Evolutionary conservation across 305 asterid species (phyloP).

Genomic region (Stenogyne calaminthoides): DNA sequence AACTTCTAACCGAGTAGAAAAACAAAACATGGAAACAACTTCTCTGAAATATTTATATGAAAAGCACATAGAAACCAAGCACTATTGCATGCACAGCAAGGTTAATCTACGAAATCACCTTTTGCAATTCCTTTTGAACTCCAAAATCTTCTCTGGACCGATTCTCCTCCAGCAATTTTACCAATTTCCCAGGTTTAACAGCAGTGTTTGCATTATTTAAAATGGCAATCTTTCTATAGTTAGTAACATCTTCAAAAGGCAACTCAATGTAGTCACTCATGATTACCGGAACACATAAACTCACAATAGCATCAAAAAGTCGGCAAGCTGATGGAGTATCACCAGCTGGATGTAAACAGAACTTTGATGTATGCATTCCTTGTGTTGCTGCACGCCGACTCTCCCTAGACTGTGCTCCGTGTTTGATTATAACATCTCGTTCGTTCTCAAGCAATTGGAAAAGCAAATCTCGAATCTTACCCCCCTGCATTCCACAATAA

Average conservation of each 20-base stretch:
- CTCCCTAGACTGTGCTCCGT: conserved; percentile 95
- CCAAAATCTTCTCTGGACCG: conserved; percentile 60
- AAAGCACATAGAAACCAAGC: conserved; percentile 9
- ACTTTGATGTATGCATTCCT: conserved; percentile 92
- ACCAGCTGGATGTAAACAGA: conserved; percentile 98
- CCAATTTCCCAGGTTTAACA: conserved; percentile 70
- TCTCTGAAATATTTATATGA: neutral
- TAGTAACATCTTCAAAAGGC: conserved; percentile 93
- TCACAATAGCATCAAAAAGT: conserved; percentile 94
- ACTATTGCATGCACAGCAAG: neutral
- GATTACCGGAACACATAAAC: conserved; percentile 89
- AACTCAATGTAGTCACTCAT: conserved; percentile 88
- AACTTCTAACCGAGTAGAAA: neutral
- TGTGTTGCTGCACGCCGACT: conserved; percentile 89
- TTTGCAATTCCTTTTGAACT: conserved; percentile 73
- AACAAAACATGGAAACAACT: neutral
- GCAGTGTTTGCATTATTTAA: conserved; percentile 78
- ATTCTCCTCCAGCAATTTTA: conserved; percentile 66
- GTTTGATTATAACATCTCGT: conserved; percentile 74
- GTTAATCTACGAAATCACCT: conserved; percentile 49
- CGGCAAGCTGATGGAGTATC: conserved; percentile 99
- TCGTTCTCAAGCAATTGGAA: conserved; percentile 92
- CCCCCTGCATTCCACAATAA: conserved; percentile 61
- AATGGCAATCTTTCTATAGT: conserved; percentile 84
- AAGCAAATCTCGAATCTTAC: conserved; percentile 86